Evolutionary conservation across 2,329 filamentous ascomycete species (phyloP), one percentile per base, ranked within the genome.

Genomic region (Stemphylium beticola): DNA sequence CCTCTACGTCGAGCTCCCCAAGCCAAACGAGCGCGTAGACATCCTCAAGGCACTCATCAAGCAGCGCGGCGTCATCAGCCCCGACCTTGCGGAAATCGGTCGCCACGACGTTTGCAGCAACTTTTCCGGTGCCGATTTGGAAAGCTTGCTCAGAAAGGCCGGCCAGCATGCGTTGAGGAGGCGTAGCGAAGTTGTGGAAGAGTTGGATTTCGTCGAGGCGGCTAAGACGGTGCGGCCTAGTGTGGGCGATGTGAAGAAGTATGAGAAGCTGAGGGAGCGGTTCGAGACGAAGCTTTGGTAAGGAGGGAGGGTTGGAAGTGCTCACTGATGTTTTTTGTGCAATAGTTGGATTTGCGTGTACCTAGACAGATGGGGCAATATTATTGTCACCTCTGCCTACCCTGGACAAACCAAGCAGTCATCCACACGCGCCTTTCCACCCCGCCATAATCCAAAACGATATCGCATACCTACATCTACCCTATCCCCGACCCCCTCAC

Each of bases 1-100:
- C n/a, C 83, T 98, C 22, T 97, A 93, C 65, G 89, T 99, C 34
- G 93, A 95, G 67, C 79, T 98, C 0, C 95, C 95, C 0, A 88
- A 86, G 22, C 81, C 88, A 0, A 82, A 87, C 7, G 92, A 96
- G 72, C 84, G 95, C 12, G 90, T 90, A 0, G 92, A 96, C 52
- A 99, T 99, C 57, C 80, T 99, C 18, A 83, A 83, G 50, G 91
- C 93, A 2, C 70, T 89, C 53, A 77, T 87, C 26, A 42, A 57
- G 0, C 63, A 72, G 39, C 60, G 79, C 80, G 49, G 79, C 83
- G 29, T 77, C 75, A 75, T 86, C 8, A 74, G 83, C 10, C 79
- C 83, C 0, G 77, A 80, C 1, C 76, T 95, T 1, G 85, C 85
- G 3, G 76, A 77, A 3, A 81, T 96, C 4, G 93, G 91, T 0